A percentile compares a stretch with the other conserved stretches of the same genome.
Conservation (phyloP, 208 protist species). For the Wallacemonas rigidus region DNA sequence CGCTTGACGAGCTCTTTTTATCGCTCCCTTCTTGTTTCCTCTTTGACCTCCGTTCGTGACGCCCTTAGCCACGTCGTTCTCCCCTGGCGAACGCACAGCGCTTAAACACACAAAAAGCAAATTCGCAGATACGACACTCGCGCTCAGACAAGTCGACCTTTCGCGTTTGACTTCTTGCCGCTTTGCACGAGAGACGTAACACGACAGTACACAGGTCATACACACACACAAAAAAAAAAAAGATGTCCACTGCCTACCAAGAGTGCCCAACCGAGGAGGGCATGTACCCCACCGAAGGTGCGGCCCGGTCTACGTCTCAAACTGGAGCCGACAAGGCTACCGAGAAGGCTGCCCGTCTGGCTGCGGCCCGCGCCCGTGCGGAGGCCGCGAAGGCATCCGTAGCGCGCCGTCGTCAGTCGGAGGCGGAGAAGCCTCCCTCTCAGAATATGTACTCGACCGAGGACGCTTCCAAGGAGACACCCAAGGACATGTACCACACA, state of each 20-base stretch:
- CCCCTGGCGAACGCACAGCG: too few species aligned
- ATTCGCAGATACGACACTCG: not conserved
- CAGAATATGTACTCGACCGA: constrained; percentile 5
- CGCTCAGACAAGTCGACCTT: too few species aligned
- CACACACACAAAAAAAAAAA: constrained; percentile 10
- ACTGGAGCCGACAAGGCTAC: constrained; percentile 10
- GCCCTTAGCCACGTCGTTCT: not conserved
- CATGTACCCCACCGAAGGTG: constrained; percentile 8
- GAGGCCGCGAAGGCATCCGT: constrained; percentile 33
- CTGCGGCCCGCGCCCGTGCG: constrained; percentile 33
- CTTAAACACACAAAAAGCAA: not conserved
- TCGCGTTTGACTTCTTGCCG: too few species aligned
- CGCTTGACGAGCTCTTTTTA: not conserved
- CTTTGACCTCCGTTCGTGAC: not conserved
- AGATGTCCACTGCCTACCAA: constrained; percentile 8
- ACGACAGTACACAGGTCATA: not conserved
- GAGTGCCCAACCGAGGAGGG: constrained; percentile 24
- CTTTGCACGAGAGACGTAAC: too few species aligned
- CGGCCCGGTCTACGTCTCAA: not conserved
- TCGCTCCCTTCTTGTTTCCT: not conserved
- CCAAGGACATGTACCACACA: constrained; percentile 13
- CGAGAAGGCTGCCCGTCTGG: constrained; percentile 20
- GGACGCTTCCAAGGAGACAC: constrained; percentile 4
- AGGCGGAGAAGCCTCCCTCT: not conserved
- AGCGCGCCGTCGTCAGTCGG: constrained; percentile 29